Evolutionary conservation across 1,284 basidiomycete genomes (phyloP), one percentile per base, ranked within the genome.

Genomic region (Ceratorhiza oryzae-sativae): DNA sequence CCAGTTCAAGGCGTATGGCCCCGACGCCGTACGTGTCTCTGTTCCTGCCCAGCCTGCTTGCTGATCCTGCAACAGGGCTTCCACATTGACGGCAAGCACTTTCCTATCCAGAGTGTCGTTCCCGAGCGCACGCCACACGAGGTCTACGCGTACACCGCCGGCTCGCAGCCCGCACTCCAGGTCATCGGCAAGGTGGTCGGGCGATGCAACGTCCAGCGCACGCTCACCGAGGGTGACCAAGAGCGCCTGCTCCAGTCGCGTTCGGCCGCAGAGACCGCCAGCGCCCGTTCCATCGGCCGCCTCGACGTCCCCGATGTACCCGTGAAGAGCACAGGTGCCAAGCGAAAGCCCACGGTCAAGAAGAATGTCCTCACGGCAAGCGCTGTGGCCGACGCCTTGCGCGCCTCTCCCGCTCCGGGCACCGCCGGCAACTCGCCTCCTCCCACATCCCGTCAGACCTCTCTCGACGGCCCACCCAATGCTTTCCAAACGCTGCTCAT

Each of bases 81-180:
- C 53, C 65, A 68, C 53, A 56, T 68, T 20, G 65, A 68, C 34
- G 65, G 65, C 49, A 51, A 68, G 65, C 65, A 68, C 65, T 68
- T 68, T 58, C 65, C 65, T 3, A 25, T 68, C 53, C 20, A 42
- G 41, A 68, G 53, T 39, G 65, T 68, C 13, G 46, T 51, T 36
- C 51, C 65, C 34, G 65, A 68, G 27, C 49, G 65, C 23, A 68
- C 65, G 8, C 65, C 65, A 27, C 49, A 55, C 51, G 65, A 68
- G 65, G 41, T 68, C 51, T 68, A 68, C 65, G 65, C 65, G 65
- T 68, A 49, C 32, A 68, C 6, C 8, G 51, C 36, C 12, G n/a
- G 18, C 10, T 41, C 65, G 8, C 65, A 68, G 49, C 41, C 65
- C 34, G 9, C 34, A 27, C 65, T 68, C 23, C 65, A 68, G 42